Evolutionary conservation across 257 asterid species (phyloP).

Genomic region (Gentiana straminea): DNA sequence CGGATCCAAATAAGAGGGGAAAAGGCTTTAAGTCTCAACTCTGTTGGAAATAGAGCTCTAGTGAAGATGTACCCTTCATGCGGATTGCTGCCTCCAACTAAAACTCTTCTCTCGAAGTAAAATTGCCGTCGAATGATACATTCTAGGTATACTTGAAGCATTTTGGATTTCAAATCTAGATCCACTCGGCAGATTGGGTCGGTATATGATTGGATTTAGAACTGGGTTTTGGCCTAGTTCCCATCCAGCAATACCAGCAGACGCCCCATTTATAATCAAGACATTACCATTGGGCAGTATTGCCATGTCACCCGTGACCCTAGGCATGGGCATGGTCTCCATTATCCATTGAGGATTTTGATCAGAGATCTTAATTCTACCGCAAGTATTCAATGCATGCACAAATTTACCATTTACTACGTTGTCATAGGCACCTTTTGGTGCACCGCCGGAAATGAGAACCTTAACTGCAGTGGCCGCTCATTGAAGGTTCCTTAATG

Average conservation of each 20-base stretch:
- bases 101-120: conserved; percentile 54
- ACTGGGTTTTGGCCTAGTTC: conserved; percentile 55
- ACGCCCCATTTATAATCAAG: too few relatives aligned
- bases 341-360: too few relatives aligned
- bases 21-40: conserved; percentile 55
- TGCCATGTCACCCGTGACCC: too few relatives aligned
- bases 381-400: too few relatives aligned
- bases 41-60: conserved; percentile 54
- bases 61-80: conserved; percentile 56
- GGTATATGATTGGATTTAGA: conserved; percentile 44
- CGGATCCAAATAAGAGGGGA: conserved; percentile 47
- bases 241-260: conserved; percentile 66
- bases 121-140: conserved; percentile 71
- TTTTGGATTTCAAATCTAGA: conserved; percentile 41
- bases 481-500: too few relatives aligned
- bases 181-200: conserved; percentile 17
- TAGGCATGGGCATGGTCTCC: too few relatives aligned
- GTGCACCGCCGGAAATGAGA: too few relatives aligned
- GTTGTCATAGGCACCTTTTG: too few relatives aligned
- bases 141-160: conserved; percentile 38
- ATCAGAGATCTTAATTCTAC: too few relatives aligned
- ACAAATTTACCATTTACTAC: too few relatives aligned
- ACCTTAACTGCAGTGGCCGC: too few relatives aligned
- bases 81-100: conserved; percentile 95
- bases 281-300: too few relatives aligned